Percentiles rank a stretch among this genome's conserved stretches.
Conservation (phyloP, 352 stramenopile species). For the Phytophthora rubi region DNA sequence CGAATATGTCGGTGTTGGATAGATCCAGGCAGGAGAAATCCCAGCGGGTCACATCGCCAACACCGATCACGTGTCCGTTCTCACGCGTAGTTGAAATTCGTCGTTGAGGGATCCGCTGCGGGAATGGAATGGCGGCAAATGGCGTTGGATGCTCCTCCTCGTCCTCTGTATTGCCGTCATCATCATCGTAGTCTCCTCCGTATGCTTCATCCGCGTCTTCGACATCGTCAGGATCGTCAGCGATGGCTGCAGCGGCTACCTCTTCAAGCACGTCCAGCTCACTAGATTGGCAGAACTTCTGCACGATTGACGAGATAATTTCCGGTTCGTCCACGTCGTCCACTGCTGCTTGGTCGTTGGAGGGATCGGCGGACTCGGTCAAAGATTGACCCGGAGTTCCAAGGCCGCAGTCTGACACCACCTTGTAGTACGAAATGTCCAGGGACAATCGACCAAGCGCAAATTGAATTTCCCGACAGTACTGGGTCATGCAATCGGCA, state of each 20-base stretch:
- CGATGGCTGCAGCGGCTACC: constrained; percentile 22
- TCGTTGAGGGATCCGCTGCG: constrained; percentile 15
- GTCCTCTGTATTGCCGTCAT: constrained; percentile 9
- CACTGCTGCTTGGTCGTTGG: constrained; percentile 8
- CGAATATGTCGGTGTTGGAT: constrained; percentile 59
- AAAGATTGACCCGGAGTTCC: constrained; percentile 17
- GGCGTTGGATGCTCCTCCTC: constrained; percentile 12
- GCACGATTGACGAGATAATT: constrained; percentile 66
- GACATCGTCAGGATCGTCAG: constrained; percentile 34
- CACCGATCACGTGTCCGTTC: constrained; percentile 43
- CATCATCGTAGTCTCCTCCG: constrained; percentile 9
- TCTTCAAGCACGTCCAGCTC: constrained; percentile 52
- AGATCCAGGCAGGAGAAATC: constrained; percentile 63
- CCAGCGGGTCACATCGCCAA: constrained; percentile 58
- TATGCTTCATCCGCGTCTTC: constrained; percentile 26
- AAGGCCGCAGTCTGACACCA: constrained; percentile 57
- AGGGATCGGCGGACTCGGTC: constrained; percentile 4
- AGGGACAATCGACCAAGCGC: constrained; percentile 64
- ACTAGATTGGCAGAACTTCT: constrained; percentile 64
- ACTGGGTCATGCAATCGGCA: constrained; percentile 53
- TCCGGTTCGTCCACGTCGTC: constrained; percentile 54
- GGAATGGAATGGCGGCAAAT: constrained; percentile 23
- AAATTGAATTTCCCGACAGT: constrained; percentile 74
- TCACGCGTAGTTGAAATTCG: constrained; percentile 27
- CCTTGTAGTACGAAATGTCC: constrained; percentile 78